Conservation (phyloP, 2,329 filamentous ascomycete species). For the Epichloe aotearoae region DNA sequence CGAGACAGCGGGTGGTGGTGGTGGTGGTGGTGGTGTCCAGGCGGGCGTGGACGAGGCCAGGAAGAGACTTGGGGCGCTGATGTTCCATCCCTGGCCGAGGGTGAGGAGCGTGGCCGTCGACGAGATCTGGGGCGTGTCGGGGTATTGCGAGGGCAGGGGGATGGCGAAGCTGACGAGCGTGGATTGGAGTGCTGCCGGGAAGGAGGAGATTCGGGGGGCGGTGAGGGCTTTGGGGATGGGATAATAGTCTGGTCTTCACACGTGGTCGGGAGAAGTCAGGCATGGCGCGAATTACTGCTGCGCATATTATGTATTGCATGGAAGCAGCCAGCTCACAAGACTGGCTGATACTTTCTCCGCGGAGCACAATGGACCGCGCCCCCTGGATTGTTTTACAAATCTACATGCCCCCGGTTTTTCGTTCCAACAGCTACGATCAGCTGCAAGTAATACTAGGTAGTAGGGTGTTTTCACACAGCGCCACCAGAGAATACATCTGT, state of each 20-base stretch:
- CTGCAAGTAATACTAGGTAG: too few relatives aligned
- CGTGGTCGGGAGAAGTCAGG: too few relatives aligned
- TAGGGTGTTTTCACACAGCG: too few relatives aligned
- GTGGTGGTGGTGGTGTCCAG: conserved; percentile 4
- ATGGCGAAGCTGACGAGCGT: conserved; percentile 31
- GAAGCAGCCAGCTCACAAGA: too few relatives aligned
- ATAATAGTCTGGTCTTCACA: conserved; percentile 7
- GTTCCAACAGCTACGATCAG: too few relatives aligned
- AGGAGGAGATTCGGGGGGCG: conserved; percentile 27
- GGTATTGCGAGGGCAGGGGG: conserved; percentile 14
- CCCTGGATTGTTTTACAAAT: too few relatives aligned
- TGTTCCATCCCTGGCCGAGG: conserved; percentile 72
- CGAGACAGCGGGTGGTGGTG: neutral
- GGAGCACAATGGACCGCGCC: too few relatives aligned
- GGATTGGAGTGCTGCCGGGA: conserved; percentile 45
- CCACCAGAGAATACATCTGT: too few relatives aligned
- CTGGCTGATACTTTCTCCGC: too few relatives aligned
- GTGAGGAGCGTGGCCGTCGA: conserved; percentile 49
- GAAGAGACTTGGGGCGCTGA: conserved; percentile 57
- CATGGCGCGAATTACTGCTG: too few relatives aligned
- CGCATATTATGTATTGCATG: too few relatives aligned
- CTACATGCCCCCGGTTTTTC: too few relatives aligned
- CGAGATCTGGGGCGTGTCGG: conserved; percentile 39
- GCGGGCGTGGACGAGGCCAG: conserved; percentile 38
- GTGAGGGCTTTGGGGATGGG: conserved; percentile 30